Evolutionary conservation across 2,329 filamentous ascomycete species (phyloP), one percentile per base, ranked within the genome.

Genomic region (Pseudogymnoascus sp.): DNA sequence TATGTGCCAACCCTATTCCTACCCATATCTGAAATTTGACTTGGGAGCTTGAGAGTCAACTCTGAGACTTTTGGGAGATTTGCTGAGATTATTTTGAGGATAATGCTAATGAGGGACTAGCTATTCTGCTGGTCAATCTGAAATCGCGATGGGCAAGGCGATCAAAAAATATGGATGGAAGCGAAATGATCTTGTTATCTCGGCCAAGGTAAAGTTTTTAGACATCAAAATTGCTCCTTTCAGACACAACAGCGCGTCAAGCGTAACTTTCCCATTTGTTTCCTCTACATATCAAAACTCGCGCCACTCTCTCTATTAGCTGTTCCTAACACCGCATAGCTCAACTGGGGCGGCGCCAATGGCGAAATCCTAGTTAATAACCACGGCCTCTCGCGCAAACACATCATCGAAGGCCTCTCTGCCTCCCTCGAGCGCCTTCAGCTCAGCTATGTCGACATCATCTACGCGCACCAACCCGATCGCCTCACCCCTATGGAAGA

Each of bases 401-500:
- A 85, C 73, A 78, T 86, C 60, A 77, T 87, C 67, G 85, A 88
- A 75, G 83, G 83, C 12, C 77, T 86, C 38, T 78, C 81, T 61
- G 77, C 79, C 43, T 79, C 79, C 0, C 75, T 85, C 10, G 73
- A 80, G 59, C 79, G 79, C 67, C 76, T 77, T 10, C 68, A 67
- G 5, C 69, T 79, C 22, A 72, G 75, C 8, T 90, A 90, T 69
- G 85, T 88, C 62, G 85, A 88, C 71, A 76, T 88, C 46, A 80
- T 87, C 38, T 83, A 86, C 62, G 84, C 85, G 3, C 85, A 88
- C 73, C 78, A 84, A 26, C 81, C 82, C 14, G 85, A 88, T 66
- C 74, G 75, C 16, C 78, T 78, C 62, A 84, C 83, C 2, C 82
- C 83, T 2, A 85, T 86, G 79, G 83, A 83, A 73, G 85, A 88